phyloP scores from a whole-genome alignment of 2,329 filamentous ascomycete species.

The Fusarium haematococcum region DNA sequence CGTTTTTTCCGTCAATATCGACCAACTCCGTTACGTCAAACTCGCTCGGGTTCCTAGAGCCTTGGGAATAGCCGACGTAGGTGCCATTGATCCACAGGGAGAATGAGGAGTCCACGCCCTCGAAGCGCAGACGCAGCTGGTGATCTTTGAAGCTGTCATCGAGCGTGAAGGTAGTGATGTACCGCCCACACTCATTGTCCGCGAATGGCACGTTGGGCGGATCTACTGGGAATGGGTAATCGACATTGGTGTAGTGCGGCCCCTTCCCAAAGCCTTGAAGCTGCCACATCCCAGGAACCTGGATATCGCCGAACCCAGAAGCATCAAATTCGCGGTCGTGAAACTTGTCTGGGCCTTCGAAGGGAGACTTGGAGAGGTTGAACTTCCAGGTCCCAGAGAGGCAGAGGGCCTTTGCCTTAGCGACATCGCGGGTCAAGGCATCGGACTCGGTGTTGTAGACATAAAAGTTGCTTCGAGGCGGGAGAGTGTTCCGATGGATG shows the following conservation, averaged over 20 bases:
- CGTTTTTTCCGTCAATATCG: rapidly evolving
- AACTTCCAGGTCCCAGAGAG: neutral
- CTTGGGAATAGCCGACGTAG: neutral
- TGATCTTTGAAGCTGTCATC: neutral
- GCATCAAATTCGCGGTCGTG: neutral
- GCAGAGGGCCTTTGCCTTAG: neutral
- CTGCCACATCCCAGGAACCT: neutral
- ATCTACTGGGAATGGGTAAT: conserved; percentile 74
- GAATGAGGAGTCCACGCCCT: neutral
- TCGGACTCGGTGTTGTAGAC: neutral
- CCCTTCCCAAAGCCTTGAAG: conserved; percentile 67
- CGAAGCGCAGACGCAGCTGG: neutral
- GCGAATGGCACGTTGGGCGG: conserved; percentile 70
- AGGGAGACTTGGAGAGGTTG: neutral
- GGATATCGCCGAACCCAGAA: neutral
- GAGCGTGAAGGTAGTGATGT: conserved; percentile 45
- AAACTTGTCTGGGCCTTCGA: neutral
- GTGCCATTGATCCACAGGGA: neutral
- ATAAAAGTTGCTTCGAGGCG: neutral
- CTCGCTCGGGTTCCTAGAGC: neutral
- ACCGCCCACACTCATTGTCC: conserved; percentile 74
- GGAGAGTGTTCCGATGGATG: neutral
- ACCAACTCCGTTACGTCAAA: neutral
- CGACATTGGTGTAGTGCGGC: conserved; percentile 71
- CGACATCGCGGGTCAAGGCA: neutral